Conservation (phyloP, 495 filamentous ascomycete species). For the Tricharina praecox region DNA sequence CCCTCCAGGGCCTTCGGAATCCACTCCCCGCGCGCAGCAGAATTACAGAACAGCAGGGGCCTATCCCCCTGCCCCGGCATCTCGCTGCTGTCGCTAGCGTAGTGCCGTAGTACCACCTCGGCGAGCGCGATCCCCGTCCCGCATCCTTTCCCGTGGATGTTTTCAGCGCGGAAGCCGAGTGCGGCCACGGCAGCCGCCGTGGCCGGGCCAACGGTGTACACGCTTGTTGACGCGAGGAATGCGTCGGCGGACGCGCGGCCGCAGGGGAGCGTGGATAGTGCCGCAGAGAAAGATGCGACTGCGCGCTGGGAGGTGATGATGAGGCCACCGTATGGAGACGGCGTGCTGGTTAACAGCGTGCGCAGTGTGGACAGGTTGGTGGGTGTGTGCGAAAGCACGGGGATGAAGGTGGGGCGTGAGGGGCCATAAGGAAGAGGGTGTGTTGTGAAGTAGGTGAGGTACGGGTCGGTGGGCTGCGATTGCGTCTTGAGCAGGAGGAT, state of each 20-base stretch:
- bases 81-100: conserved; percentile 30
- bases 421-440: conserved; percentile 26
- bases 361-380: conserved; percentile 31
- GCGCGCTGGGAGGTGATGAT: conserved; percentile 81
- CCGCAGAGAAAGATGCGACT: neutral
- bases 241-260: conserved; percentile 1
- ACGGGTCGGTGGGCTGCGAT: conserved; percentile 60
- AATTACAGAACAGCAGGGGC: conserved; percentile 67
- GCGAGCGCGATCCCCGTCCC: conserved; percentile 72
- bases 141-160: conserved; percentile 54
- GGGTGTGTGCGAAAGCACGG: conserved; percentile 62
- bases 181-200: conserved; percentile 45
- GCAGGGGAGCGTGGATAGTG: too few species aligned
- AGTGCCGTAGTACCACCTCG: conserved; percentile 57
- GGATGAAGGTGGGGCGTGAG: conserved; percentile 56
- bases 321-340: conserved; percentile 53
- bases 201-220: conserved; percentile 81
- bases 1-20: conserved; percentile 56
- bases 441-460: conserved; percentile 53
- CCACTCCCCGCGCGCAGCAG: conserved; percentile 70
- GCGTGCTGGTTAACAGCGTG: conserved; percentile 11
- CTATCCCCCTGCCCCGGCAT: conserved; percentile 28
- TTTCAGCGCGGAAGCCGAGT: conserved; percentile 27
- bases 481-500: conserved; percentile 76
- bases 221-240: conserved; percentile 8